Base-by-base conservation (phyloP, 176 grass and related monocot genomes). In the Carex scoparia region DNA sequence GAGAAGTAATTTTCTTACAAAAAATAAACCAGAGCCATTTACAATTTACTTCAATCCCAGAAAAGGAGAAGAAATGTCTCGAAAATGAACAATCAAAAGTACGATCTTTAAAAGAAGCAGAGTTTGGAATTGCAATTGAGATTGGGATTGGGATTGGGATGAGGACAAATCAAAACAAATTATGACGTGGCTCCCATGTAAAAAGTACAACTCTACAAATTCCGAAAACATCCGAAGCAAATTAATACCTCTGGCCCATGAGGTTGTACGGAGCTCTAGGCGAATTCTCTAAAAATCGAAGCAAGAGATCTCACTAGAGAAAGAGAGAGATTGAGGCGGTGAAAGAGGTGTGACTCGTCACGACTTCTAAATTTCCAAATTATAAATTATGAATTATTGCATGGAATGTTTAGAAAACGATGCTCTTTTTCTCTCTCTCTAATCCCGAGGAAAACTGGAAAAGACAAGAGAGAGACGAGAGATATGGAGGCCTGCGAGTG, bases 211-310 rank as follows among this genome's bases (percentile, higher is more conserved):
- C 62, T n/a, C 7, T 61, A 5, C 54, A 81, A 62, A 38, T 19
- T 13, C 56, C 57, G 40, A 63, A 33, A 81, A 2, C 14, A 81
- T 19, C 10, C 55, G 78, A 81, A 81, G 54, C 23, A 60, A 81
- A 62, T 81, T 27, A 81, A 81, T 81, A 81, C 79, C 79, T 81
- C 57, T 58, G 81, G 42, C 42, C 81, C 81, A 83, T 66, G 64
- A 66, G 72, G 44, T 53, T 56, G 81, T 33, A 83, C 35, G 79
- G 49, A 81, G 59, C 54, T 56, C 4, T 40, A 40, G 10, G 53
- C 18, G 56, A 81, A 63, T 81, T 38, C 48, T 81, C 15, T 66
- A 8, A 28, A 67, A 66, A 31, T 83, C 0, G 61, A 83, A 83
- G 61, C 81, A 83, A 81, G 55, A 81, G 79, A 81, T 79, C 53